A percentile compares a stretch with the other conserved stretches of the same genome.
These are phyloP conservation scores for Cyclotella atomus DNA, from an alignment of 108 stramenopile species.

Conservation along the genomic window DNA sequence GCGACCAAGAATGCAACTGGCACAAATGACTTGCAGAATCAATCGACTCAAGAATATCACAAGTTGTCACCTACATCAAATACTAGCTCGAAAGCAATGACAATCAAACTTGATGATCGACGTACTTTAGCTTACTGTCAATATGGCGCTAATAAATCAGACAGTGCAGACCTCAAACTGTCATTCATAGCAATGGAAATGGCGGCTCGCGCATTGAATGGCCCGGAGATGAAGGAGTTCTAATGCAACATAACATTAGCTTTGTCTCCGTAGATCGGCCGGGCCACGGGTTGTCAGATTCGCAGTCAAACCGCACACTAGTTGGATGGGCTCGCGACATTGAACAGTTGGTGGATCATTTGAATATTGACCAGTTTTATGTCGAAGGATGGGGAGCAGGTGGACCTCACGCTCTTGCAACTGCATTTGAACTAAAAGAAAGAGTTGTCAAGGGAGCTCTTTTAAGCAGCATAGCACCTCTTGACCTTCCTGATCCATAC, in stretches of 20 bases:
- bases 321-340: not conserved
- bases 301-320: not conserved
- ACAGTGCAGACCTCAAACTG: not conserved
- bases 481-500: not conserved
- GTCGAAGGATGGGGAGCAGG: conserved; percentile 11
- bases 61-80: too few relatives aligned
- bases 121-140: not conserved
- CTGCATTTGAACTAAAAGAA: not conserved
- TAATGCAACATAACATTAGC: not conserved
- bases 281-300: not conserved
- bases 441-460: not conserved
- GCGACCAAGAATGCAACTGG: not conserved
- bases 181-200: not conserved
- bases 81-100: not conserved
- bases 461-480: not conserved
- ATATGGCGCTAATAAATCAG: not conserved
- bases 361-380: conserved; percentile 4
- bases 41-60: not conserved
- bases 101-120: not conserved
- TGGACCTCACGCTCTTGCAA: conserved; percentile 15
- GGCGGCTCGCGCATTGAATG: conserved; percentile 10
- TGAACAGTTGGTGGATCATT: conserved; percentile 1
- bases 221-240: not conserved
- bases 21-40: not conserved
- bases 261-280: conserved; percentile 14